Conservation (phyloP, 1,284 basidiomycete genomes). For the Peniophora sp. region DNA sequence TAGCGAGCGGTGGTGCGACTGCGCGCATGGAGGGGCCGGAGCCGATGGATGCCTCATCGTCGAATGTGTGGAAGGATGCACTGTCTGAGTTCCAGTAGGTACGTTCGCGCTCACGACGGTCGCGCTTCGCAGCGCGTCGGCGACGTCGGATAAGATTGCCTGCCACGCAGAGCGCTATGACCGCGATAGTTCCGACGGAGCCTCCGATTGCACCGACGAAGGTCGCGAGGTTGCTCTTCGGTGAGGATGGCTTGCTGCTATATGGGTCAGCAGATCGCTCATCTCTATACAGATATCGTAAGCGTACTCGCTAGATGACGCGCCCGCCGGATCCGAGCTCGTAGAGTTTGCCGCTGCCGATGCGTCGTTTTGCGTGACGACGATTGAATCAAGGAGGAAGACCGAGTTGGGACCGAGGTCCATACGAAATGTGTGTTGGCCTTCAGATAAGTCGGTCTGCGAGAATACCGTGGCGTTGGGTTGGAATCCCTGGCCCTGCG, state of each 20-base stretch:
- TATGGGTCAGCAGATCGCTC: too few species aligned
- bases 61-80: conserved; percentile 23
- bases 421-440: conserved; percentile 33
- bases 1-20: conserved; percentile 28
- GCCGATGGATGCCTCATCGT: background rate
- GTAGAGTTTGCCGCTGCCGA: conserved; percentile 7
- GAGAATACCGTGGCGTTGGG: conserved; percentile 28
- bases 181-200: conserved; percentile 38
- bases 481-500: conserved; percentile 17
- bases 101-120: conserved; percentile 26
- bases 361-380: conserved; percentile 27
- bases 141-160: conserved; percentile 45
- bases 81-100: conserved; percentile 13
- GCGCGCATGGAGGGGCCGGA: conserved; percentile 15
- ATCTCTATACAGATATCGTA: too few species aligned
- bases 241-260: background rate
- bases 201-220: conserved; percentile 47
- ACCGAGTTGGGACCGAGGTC: conserved; percentile 36
- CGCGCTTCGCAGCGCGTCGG: conserved; percentile 30
- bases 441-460: conserved; percentile 25
- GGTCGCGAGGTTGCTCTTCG: conserved; percentile 33
- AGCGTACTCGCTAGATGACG: background rate
- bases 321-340: conserved; percentile 10
- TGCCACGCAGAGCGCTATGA: conserved; percentile 37
- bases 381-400: conserved; percentile 41